Conservation (phyloP, 306 rosid genomes). For the Prunus fruticosa region DNA sequence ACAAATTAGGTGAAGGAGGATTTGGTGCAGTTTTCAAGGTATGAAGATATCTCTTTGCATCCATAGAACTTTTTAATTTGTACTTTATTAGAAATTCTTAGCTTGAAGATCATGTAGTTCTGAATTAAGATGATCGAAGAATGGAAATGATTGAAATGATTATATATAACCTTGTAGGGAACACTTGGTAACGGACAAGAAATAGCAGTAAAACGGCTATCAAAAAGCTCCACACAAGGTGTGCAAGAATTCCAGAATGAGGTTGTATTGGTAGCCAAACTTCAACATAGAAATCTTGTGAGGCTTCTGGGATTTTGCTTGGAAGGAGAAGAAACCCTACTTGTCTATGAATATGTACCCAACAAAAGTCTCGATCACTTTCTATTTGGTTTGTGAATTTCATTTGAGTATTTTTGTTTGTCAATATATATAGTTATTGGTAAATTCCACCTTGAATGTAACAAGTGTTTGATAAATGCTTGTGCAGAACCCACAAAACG, state of each 20-base stretch:
- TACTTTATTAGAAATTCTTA: too few relatives aligned
- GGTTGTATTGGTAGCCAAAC: constrained; percentile 53
- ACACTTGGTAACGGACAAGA: constrained; percentile 41
- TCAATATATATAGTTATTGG: not conserved
- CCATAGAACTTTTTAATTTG: too few relatives aligned
- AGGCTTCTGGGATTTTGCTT: constrained; percentile 56
- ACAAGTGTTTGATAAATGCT: not conserved
- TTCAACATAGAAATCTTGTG: constrained; percentile 63
- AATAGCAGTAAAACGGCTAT: constrained; percentile 59
- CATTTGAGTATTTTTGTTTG: not conserved
- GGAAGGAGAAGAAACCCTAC: constrained; percentile 47
- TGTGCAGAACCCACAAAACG: constrained; percentile 35
- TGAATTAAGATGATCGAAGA: too few relatives aligned
- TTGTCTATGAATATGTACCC: constrained; percentile 54
- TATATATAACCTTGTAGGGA: constrained; percentile 34
- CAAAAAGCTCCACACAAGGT: constrained; percentile 49
- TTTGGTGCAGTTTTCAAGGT: constrained; percentile 64
- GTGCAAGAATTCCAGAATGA: constrained; percentile 60
- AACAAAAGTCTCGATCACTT: constrained; percentile 56
- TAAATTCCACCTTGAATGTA: not conserved
- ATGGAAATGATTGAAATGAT: not conserved
- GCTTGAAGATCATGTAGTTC: too few relatives aligned
- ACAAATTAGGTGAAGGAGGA: constrained; percentile 53
- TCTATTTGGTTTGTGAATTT: constrained; percentile 45
- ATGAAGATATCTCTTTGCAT: not conserved